Evolutionary conservation across 495 filamentous ascomycete species (phyloP), one percentile per base, ranked within the genome.

Genomic region (Bombardia bombarda): DNA sequence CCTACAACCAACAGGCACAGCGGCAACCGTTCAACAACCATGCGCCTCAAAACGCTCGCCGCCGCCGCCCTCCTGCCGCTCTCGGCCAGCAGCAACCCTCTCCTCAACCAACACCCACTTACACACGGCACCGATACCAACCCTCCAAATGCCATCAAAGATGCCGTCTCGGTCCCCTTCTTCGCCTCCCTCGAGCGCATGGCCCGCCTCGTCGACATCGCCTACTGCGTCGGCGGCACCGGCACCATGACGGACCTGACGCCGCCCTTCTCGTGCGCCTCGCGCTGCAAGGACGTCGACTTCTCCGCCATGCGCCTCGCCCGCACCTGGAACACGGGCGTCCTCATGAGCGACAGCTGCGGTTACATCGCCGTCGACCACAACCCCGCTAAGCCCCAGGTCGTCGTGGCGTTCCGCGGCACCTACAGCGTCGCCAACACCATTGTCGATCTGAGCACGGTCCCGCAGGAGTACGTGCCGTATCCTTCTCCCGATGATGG

Each of bases 371-470:
- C 85, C 0, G 68, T 97, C 23, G 88, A 88, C 34, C 86, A 95
- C 55, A 63, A 59, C 23, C 17, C 10, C 34, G 8, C 17, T 17
- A 43, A 48, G 25, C 49, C 58, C 10, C 61, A 62, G 16, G 87
- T 98, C 42, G 72, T 98, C 21, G 72, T 97, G n/a, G 90, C 90
- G 10, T 97, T 97, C 53, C 79, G 92, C 16, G 92, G 93, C 9
- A 97, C 92, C 10, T 96, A 96, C 59, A 93, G 86, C 28, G 70
- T 98, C 49, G 75, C 87, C 20, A 95, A 95, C 63, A 86, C 88
- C 8, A 81, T 98, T 37, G 71, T 84, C 42, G 92, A 98, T 62
- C 72, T 98, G 25, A 86, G 84, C 36, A 87, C 86, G 12, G 70
- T 87, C 3, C 90, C 88, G 18, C 92, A 96, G 58, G 79, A 84